Conservation (phyloP, 1,139 yeast genomes). For the Tardiomyces depauwii region DNA sequence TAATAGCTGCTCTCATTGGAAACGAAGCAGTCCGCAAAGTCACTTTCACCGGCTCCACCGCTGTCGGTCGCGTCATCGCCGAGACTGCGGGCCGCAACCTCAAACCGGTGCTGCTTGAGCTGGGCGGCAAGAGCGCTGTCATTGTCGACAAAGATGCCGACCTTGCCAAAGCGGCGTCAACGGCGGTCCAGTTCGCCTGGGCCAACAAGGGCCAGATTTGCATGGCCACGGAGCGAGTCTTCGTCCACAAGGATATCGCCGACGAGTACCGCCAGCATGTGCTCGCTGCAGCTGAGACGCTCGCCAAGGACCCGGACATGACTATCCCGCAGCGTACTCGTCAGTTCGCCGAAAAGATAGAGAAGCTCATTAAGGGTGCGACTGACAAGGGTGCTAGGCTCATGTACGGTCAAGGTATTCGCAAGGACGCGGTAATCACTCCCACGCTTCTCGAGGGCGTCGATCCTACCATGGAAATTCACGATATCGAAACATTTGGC, state of each 20-base stretch:
- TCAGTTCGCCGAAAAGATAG: constrained; percentile 20
- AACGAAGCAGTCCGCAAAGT: constrained; percentile 57
- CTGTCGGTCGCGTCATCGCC: constrained; percentile 67
- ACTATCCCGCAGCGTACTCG: constrained; percentile 23
- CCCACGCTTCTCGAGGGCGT: no score
- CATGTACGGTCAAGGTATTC: constrained; percentile 15
- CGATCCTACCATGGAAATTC: constrained; percentile 19
- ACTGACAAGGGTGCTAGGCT: constrained; percentile 32
- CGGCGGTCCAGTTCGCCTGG: constrained; percentile 48
- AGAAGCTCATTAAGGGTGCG: constrained; percentile 32
- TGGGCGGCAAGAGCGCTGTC: constrained; percentile 76
- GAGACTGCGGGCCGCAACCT: constrained; percentile 53
- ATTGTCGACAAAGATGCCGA: constrained; percentile 60
- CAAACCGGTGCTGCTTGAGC: constrained; percentile 66
- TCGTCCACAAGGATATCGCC: constrained; percentile 61
- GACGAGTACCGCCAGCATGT: constrained; percentile 41
- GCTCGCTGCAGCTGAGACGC: constrained; percentile 55
- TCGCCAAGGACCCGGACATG: constrained; percentile 46
- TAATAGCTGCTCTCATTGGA: constrained; percentile 62
- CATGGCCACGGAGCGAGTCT: constrained; percentile 73
- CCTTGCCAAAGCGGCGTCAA: constrained; percentile 42
- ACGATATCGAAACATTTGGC: constrained; percentile 28
- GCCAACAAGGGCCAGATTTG: constrained; percentile 80
- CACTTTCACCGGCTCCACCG: constrained; percentile 81
- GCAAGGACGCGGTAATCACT: neutral